phyloP scores from a whole-genome alignment of 768 basidiomycete species.

The Podaxis sp. region DNA sequence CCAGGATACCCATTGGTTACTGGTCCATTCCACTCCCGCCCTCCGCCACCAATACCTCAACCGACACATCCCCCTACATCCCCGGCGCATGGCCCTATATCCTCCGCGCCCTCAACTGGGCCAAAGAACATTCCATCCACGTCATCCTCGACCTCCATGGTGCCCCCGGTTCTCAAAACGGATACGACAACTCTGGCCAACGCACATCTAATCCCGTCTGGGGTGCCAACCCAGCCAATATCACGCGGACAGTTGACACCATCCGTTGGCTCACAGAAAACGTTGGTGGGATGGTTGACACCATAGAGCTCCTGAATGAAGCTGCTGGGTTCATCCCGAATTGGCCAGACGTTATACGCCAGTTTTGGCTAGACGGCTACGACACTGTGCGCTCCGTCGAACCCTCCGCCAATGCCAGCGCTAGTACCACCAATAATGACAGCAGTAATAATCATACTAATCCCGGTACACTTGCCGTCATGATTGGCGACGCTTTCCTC shows the following conservation, averaged over 20 bases:
- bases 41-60: slow-evolving; percentile 33
- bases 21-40: slow-evolving; percentile 73
- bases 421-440: not conserved
- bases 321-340: slow-evolving; percentile 47
- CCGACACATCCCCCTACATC: slow-evolving; percentile 42
- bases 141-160: slow-evolving; percentile 79
- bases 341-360: slow-evolving; percentile 39
- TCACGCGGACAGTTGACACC: slow-evolving; percentile 53
- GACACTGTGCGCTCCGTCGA: slow-evolving; percentile 39
- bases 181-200: slow-evolving; percentile 76
- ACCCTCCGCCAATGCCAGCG: slow-evolving; percentile 10
- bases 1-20: slow-evolving; percentile 67
- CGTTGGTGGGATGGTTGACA: slow-evolving; percentile 52
- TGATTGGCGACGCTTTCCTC: slow-evolving; percentile 72
- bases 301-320: slow-evolving; percentile 70
- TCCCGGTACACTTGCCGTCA: slow-evolving; percentile 33
- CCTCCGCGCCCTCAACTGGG: slow-evolving; percentile 59
- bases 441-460: not conserved
- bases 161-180: slow-evolving; percentile 61
- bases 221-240: slow-evolving; percentile 46
- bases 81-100: slow-evolving; percentile 70
- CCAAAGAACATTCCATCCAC: slow-evolving; percentile 53
- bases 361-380: slow-evolving; percentile 62
- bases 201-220: slow-evolving; percentile 51
- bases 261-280: slow-evolving; percentile 49